phyloP scores from a whole-genome alignment of 2,329 filamentous ascomycete species.

The Pyricularia grisea region DNA sequence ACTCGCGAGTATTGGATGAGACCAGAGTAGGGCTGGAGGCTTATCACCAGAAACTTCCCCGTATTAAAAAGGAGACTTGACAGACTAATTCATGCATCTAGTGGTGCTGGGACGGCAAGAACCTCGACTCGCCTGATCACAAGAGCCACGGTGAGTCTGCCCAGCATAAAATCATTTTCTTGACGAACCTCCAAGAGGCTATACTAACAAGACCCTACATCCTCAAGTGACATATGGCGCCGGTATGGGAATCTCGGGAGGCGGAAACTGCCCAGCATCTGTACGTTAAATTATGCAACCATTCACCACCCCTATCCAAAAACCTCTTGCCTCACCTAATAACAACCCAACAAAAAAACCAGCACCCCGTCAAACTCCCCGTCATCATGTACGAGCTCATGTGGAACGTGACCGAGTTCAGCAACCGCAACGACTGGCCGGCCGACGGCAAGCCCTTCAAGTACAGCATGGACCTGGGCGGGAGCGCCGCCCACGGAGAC shows the following conservation, averaged over 20 bases:
- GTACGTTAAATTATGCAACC: neutral
- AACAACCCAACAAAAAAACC: too few species aligned
- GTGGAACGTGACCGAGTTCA: slow-evolving; percentile 33
- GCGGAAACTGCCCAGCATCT: slow-evolving; percentile 34
- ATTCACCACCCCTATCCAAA: too few species aligned
- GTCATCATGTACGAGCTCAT: slow-evolving; percentile 40
- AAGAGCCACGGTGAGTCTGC: slow-evolving; percentile 22
- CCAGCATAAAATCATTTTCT: too few species aligned
- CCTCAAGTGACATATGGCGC: slow-evolving; percentile 29
- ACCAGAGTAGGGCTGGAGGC: too few species aligned
- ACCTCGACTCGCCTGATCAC: slow-evolving; percentile 34
- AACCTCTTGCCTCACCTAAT: too few species aligned
- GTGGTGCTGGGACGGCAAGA: slow-evolving; percentile 34
- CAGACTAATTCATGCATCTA: neutral
- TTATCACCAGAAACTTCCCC: too few species aligned
- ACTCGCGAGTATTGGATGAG: too few species aligned
- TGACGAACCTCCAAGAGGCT: neutral
- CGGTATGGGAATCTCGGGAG: slow-evolving; percentile 32
- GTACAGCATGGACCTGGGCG: slow-evolving; percentile 34
- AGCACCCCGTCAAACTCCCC: slow-evolving; percentile 34
- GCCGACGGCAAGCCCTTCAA: slow-evolving; percentile 32
- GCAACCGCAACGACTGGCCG: slow-evolving; percentile 31
- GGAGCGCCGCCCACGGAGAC: slow-evolving; percentile 38
- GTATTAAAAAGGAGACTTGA: neutral
- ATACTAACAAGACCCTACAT: neutral